These are phyloP conservation scores for Kentomonas sorsogonicus DNA, from an alignment of 208 protist species.

Conservation along the genomic window DNA sequence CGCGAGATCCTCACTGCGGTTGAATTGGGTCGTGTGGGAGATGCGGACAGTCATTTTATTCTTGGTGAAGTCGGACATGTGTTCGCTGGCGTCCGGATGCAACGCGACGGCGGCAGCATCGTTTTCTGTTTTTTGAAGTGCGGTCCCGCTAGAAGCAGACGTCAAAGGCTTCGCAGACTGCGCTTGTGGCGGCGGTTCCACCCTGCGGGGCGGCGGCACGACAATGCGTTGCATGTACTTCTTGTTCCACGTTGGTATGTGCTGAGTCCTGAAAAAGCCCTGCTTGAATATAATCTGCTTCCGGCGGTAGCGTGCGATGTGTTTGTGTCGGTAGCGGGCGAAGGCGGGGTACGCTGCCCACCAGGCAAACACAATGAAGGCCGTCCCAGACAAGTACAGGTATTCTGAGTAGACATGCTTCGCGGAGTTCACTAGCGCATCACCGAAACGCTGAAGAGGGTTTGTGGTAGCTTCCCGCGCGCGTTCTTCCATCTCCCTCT, in stretches of 20 bases:
- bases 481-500: slow-evolving; percentile 32
- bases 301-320: slow-evolving; percentile 52
- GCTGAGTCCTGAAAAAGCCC: slow-evolving; percentile 53
- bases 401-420: slow-evolving; percentile 41
- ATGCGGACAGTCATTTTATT: too few relatives aligned
- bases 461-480: slow-evolving; percentile 46
- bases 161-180: too few relatives aligned
- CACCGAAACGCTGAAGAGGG: slow-evolving; percentile 38
- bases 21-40: too few relatives aligned
- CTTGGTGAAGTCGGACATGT: too few relatives aligned
- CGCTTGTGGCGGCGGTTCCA: too few relatives aligned
- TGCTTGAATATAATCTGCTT: slow-evolving; percentile 43
- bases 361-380: slow-evolving; percentile 39
- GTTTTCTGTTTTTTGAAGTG: too few relatives aligned
- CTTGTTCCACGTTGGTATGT: slow-evolving; percentile 77
- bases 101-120: too few relatives aligned
- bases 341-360: slow-evolving; percentile 64
- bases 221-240: slow-evolving; percentile 55
- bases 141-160: too few relatives aligned
- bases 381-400: slow-evolving; percentile 58
- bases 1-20: too few relatives aligned
- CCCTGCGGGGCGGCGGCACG: slow-evolving; percentile 26
- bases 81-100: too few relatives aligned
- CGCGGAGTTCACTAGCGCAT: slow-evolving; percentile 18
- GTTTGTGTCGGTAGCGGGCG: slow-evolving; percentile 56